Conservation (phyloP, 129 eudicot species). For the Dittrichia graveolens region DNA sequence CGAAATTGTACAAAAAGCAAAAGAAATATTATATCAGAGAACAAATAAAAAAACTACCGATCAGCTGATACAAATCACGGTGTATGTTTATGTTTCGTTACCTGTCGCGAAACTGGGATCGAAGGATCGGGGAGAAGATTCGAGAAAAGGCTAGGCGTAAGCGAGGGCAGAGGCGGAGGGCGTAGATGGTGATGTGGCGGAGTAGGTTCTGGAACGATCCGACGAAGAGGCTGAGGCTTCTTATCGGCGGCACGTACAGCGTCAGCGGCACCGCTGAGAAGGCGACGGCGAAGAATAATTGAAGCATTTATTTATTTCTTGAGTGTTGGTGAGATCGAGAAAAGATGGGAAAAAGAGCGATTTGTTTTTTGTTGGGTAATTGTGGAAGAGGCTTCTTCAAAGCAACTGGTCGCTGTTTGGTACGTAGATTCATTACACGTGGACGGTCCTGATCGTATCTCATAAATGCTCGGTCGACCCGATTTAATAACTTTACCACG, state of each 20-base stretch:
- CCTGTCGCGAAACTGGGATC: constrained; percentile 22
- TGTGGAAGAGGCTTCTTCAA: neutral
- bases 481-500: too few relatives aligned
- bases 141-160: constrained; percentile 49
- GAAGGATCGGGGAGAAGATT: constrained; percentile 37
- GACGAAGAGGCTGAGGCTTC: constrained; percentile 67
- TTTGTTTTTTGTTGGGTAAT: neutral
- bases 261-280: constrained; percentile 85
- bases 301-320: constrained; percentile 49
- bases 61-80: constrained; percentile 1
- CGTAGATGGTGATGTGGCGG: constrained; percentile 42
- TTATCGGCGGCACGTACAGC: constrained; percentile 76
- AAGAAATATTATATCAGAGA: neutral
- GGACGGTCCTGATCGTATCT: constrained; percentile 14
- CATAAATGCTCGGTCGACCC: neutral
- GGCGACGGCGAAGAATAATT: constrained; percentile 71
- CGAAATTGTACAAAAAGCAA: constrained; percentile 9
- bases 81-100: constrained; percentile 8
- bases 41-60: neutral
- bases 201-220: constrained; percentile 50
- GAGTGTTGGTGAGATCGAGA: constrained; percentile 17
- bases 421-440: constrained; percentile 10
- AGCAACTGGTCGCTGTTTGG: neutral
- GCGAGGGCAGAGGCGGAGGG: constrained; percentile 49
- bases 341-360: neutral